A percentile compares a stretch with the other conserved stretches of the same genome.
Evolutionary conservation across 2,329 filamentous ascomycete species (phyloP).

Genomic region (Sphaceloma murrayae): DNA sequence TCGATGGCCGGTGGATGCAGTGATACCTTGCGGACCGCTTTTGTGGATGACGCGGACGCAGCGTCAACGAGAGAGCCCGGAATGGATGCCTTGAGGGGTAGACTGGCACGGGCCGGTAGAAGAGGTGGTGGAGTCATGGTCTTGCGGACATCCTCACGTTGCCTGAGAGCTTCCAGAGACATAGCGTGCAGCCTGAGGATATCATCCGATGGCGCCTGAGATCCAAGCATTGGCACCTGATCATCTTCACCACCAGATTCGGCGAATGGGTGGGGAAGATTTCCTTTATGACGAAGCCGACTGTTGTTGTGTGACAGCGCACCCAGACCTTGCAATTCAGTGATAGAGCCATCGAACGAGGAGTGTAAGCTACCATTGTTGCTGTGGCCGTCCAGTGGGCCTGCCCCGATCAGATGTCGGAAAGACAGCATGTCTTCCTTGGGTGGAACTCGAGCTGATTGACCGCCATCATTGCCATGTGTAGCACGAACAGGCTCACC

Average conservation of each 20-base stretch:
- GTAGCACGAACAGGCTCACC: too few species aligned
- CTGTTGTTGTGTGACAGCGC: not conserved
- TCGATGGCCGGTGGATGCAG: conserved; percentile 29
- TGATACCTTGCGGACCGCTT: conserved; percentile 22
- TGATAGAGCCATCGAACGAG: conserved; percentile 6
- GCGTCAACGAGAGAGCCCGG: conserved; percentile 7
- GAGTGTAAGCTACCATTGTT: not conserved
- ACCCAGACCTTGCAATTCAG: conserved; percentile 1
- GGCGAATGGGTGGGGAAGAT: not conserved
- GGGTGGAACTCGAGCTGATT: too few species aligned
- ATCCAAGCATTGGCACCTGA: conserved; percentile 17
- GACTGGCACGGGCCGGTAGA: conserved; percentile 1
- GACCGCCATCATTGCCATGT: too few species aligned
- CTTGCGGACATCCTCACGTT: conserved; percentile 23
- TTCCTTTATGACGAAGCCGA: conserved; percentile 4
- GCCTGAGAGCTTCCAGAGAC: conserved; percentile 27
- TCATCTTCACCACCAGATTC: conserved; percentile 15
- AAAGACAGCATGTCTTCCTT: too few species aligned
- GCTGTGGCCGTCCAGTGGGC: too few species aligned
- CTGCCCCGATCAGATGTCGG: not conserved
- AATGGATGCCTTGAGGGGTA: conserved; percentile 1
- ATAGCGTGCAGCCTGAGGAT: conserved; percentile 27
- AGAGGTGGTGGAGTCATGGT: conserved; percentile 13
- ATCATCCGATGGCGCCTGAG: conserved; percentile 23
- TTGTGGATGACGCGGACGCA: conserved; percentile 8